Evolutionary conservation across 441 rosid species (phyloP), one percentile per base, ranked within the genome.

Genomic region (Adansonia madagascariensis): DNA sequence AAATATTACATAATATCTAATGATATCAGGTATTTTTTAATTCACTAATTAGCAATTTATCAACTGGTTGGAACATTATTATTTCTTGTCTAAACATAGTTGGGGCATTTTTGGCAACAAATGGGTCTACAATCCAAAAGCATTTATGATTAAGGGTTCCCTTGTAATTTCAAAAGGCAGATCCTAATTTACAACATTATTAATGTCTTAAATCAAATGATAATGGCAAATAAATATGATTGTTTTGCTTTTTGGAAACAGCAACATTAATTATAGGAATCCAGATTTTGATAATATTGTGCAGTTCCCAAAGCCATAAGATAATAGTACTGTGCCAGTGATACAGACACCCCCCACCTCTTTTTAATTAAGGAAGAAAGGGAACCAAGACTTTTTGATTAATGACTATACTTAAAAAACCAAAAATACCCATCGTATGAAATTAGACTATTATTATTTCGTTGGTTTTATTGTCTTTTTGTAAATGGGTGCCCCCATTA

Each of bases 271-370:
- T 76, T 77, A 84, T 11, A 47, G 79, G 83, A 77, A 79, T 74
- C 68, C 50, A 79, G 84, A 80, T 79, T 77, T 79, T 56, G 18
- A 71, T 35, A 63, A 3, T 64, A 59, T 59, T 56, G 71, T 76
- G 80, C 82, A 56, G 41, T 85, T 85, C 80, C 85, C 87, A 71
- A 81, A 81, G 68, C 83, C 72, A 68, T 78, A 73, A 71, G 20
- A 69, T 81, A 81, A 65, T 79, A 43, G 71, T 49, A 49, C 46
- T 55, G 65, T 53, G 77, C 18, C 70, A 65, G 55, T 77, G 86
- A 77, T 61, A 64, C 75, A 71, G 68, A 79, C 79, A 68, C 24
- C 71, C 74, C 74, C 64, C 35, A 65, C 76, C 59, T 73, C 50
- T 55, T 56, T 72, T 15, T 2, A 18, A 57, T 53, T 4, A 69